Evolutionary conservation across 371 early-diverging fungal genomes (phyloP).

Genomic region (Apophysomyces sp.): DNA sequence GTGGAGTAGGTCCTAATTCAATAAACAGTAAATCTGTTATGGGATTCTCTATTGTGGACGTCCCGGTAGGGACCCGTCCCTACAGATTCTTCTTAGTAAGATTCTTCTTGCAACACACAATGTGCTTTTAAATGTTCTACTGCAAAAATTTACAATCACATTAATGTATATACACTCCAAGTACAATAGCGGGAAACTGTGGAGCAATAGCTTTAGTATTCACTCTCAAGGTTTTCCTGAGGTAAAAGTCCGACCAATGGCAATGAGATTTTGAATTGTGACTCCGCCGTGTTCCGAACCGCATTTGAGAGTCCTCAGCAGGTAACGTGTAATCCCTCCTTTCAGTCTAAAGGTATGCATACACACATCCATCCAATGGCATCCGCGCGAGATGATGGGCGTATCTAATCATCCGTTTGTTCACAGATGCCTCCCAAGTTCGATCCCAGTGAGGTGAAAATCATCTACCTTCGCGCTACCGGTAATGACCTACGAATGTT

Average conservation of each 20-base stretch:
- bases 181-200: too few relatives aligned
- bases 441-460: slow-evolving; percentile 89
- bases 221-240: background rate
- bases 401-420: background rate
- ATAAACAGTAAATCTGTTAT: too few relatives aligned
- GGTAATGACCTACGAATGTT: slow-evolving; percentile 58
- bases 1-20: too few relatives aligned
- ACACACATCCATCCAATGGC: background rate
- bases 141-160: too few relatives aligned
- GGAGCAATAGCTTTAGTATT: too few relatives aligned
- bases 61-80: too few relatives aligned
- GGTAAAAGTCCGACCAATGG: background rate
- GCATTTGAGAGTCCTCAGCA: background rate
- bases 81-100: too few relatives aligned
- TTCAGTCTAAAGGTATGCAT: slow-evolving; percentile 1
- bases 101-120: too few relatives aligned
- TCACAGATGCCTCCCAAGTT: slow-evolving; percentile 76
- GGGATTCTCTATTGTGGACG: too few relatives aligned
- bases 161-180: too few relatives aligned
- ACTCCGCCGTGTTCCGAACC: background rate
- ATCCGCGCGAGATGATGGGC: background rate
- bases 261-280: too few relatives aligned
- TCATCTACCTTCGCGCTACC: slow-evolving; percentile 93
- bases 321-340: background rate
- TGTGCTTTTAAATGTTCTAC: too few relatives aligned